Conservation (phyloP, 768 basidiomycete species). For the Rhizopogon rudus region DNA sequence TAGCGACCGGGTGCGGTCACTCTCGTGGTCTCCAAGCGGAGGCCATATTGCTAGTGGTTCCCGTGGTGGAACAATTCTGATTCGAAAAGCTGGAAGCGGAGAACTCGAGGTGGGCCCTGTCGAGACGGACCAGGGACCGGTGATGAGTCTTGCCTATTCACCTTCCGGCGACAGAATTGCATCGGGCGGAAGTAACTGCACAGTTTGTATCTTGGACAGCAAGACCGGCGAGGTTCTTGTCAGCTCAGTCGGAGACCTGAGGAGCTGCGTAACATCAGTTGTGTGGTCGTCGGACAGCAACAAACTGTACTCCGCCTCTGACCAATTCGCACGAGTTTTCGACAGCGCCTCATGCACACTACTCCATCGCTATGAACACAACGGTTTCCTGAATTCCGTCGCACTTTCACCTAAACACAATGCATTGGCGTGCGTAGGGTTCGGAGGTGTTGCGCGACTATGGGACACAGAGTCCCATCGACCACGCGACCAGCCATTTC, state of each 20-base stretch:
- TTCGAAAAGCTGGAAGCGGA: neutral
- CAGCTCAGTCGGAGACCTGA: neutral
- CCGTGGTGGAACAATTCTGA: no score
- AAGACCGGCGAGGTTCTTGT: neutral
- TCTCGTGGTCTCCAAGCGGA: no score
- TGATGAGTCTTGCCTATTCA: no score
- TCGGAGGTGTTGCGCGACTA: no score
- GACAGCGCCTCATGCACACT: neutral
- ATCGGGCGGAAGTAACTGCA: neutral
- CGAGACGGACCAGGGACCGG: no score
- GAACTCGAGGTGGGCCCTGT: neutral
- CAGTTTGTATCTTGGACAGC: neutral
- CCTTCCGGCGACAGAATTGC: neutral
- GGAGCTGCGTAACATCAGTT: neutral
- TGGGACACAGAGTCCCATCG: no score
- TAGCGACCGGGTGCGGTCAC: neutral
- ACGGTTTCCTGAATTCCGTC: neutral
- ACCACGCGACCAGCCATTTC: no score
- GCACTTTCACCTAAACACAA: neutral
- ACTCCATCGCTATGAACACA: neutral
- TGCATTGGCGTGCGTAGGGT: no score
- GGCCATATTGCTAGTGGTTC: no score
- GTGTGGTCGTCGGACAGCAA: neutral
- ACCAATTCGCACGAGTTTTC: neutral
- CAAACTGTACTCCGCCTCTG: neutral